Base-by-base conservation (phyloP, 148 eudicot genomes). In the Camellia japonica region DNA sequence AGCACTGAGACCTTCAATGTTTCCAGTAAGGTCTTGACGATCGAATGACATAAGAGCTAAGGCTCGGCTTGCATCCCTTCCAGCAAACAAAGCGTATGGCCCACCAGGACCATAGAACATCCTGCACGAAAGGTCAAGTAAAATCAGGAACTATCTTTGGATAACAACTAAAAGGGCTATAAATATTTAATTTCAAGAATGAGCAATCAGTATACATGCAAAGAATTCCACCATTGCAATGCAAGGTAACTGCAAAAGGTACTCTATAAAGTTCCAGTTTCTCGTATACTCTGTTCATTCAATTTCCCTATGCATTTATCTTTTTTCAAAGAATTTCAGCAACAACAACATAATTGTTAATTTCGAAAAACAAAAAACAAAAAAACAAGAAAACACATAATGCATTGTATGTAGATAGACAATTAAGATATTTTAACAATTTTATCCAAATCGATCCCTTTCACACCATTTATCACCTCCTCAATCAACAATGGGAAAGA, bases 41-140 rank as follows among this genome's bases (percentile, higher is more conserved):
- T 95, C 93, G 72, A 95, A 95, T 3, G 98, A 95, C 90, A 95
- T 90, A 65, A 91, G 90, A 74, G 98, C 98, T 78, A 95, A 82
- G 6, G 98, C 98, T 74, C 93, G 89, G 80, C 97, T 95, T 23
- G 93, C 96, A 79, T 95, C 98, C 67, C 89, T 87, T 30, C 98
- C 98, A 30, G 94, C 90, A 81, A 95, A 95, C 89, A 95, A 84
- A 51, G 93, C 87, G 68, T 95, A 95, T 5, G 98, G 85, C 66
- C 98, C 96, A 7, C 97, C 95, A 38, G 98, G 98, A 44, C 98
- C 98, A 56, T 95, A 95, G 74, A 95, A 95, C 91, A 90, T 93
- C 83, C 95, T 95, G 66, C 85, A 65, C 30, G 58, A 16, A 13
- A 73, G 44, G 65, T 63, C 5, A 44, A 58, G 15, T 14, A 67